Evolutionary conservation across 2,329 filamentous ascomycete species (phyloP), one percentile per base, ranked within the genome.

Genomic region (Calonectria fujianensis): DNA sequence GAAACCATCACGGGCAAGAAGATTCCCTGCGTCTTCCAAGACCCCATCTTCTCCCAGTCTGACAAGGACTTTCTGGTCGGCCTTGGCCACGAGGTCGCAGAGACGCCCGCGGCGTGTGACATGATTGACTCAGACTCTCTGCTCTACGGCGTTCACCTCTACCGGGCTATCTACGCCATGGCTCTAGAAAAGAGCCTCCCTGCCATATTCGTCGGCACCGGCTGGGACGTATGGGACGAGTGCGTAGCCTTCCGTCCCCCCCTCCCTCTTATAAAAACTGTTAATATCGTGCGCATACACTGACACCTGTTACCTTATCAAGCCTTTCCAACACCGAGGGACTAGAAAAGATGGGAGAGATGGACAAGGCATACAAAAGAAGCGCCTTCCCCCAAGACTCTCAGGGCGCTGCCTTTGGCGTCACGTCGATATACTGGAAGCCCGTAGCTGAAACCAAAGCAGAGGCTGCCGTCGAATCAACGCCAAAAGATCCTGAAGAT

Each of bases 131-230:
- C 80, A 0, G 79, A 84, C 0, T 89, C 90, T 0, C 81, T 95
- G 1, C 85, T 93, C 2, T 94, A 90, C 76, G 92, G 91, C 1
- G 87, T 94, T 0, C 93, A 94, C 66, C 87, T 92, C 73, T 91
- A 92, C 72, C 86, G 85, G 29, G 86, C 84, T 48, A 87, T 90
- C 51, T 94, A 91, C 65, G 85, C 88, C 29, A 81, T 86, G 8
- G 87, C 91, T 0, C 83, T 94, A 2, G 78, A 84, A 2, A 80
- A 82, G 0, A 76, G 83, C 0, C 77, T 87, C 1, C 92, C 93
- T 0, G 87, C 85, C 0, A 79, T 93, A 2, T 90, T 92, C 16
- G 86, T 94, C 18, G 93, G 92, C 0, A 93, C 90, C 0, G 85
- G 86, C 0, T 88, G 87, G 80, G 84, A 87, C 11, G 85, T 86